A percentile compares a stretch with the other conserved stretches of the same genome.
phyloP scores from a whole-genome alignment of 768 basidiomycete genomes.

The Galerina sulciceps region DNA sequence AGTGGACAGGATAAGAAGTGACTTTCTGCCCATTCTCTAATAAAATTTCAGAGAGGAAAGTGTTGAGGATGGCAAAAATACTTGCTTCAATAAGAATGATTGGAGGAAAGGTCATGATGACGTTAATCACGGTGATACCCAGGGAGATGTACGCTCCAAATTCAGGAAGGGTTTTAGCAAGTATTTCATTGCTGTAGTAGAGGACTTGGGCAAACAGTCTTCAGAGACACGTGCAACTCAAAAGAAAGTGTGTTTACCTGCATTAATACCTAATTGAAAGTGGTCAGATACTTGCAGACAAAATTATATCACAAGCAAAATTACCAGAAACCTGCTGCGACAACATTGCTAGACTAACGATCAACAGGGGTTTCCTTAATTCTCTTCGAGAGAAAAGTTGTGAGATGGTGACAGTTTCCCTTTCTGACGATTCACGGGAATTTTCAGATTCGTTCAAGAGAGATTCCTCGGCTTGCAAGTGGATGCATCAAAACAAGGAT shows the following conservation, averaged over 20 bases:
- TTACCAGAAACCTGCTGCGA: conserved; percentile 81
- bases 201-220: conserved; percentile 53
- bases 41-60: conserved; percentile 9
- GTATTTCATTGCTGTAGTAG: conserved; percentile 90
- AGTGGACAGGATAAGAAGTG: conserved; percentile 69
- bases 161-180: conserved; percentile 78
- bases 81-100: conserved; percentile 84
- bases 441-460: conserved; percentile 39
- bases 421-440: conserved; percentile 27
- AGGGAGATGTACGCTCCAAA: conserved; percentile 83
- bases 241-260: conserved; percentile 42
- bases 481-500: neutral
- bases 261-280: conserved; percentile 66
- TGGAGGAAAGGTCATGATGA: conserved; percentile 82
- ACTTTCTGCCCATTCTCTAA: conserved; percentile 75
- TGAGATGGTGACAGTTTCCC: conserved; percentile 48
- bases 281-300: neutral
- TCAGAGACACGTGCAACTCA: neutral
- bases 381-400: conserved; percentile 56
- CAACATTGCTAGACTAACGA: conserved; percentile 72
- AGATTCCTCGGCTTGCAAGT: conserved; percentile 40
- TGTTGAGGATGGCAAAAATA: neutral
- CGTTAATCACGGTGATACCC: conserved; percentile 85
- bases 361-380: conserved; percentile 63
- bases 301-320: conserved; percentile 3